Evolutionary conservation across 164 flowering plant species (phyloP), one percentile per base, ranked within the genome.

Genomic region (Liriodendron chinense): DNA sequence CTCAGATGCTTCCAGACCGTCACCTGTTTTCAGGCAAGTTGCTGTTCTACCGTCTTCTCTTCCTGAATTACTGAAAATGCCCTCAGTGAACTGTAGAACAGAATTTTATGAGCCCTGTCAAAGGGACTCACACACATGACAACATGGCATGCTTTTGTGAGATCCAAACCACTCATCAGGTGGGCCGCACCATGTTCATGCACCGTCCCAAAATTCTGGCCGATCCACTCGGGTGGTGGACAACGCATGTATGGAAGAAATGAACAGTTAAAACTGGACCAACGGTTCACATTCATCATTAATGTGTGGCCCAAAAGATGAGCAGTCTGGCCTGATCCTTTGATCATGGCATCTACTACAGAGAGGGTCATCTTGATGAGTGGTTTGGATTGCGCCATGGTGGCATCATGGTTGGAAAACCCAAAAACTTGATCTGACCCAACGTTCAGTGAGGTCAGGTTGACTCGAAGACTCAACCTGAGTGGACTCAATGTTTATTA

Each of bases 1-100:
- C 83, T 90, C 1, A 79, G 90, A 0, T 94, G 97, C 77, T 94
- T 94, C 74, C 92, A 91, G 82, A 80, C 94, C 5, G 90, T 94
- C 47, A 94, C 98, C 68, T 94, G 98, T 74, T 87, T 62, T 75
- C 98, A 94, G 92, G 77, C 34, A 62, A 72, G 53, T 72, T 47
- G 26, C 7, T 28, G 24, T 13, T 56, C 24, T 62, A 68, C 50
- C 14, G 1, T 59, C 65, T 57, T 22, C 67, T 14, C 50, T 47
- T 65, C 24, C 66, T n/a, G 24, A 63, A 63, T 63, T 63, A 53
- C 59, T 53, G 20, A 53, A 12, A 53, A 53, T 12, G 13, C 18
- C 59, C 13, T 16, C 59, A 53, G 59, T 12, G 59, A 12, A 53
- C 59, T 53, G 12, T 53, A 34, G 43, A 16, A 53, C 59, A 4